Evolutionary conservation across 192 early-diverging fungal genomes (phyloP), one percentile per base, ranked within the genome.

Genomic region (Gigaspora rosea): DNA sequence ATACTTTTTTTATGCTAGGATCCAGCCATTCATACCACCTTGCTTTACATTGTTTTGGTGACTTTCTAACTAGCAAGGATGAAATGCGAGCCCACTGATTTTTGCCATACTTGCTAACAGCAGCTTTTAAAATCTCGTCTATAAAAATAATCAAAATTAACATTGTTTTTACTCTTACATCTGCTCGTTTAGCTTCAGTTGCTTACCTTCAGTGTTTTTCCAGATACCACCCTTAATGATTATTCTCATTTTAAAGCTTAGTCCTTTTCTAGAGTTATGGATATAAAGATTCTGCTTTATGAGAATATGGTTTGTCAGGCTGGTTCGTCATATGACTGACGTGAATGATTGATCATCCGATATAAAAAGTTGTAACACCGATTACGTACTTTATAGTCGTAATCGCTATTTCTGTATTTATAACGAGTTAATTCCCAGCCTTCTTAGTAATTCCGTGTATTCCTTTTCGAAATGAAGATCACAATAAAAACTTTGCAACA

Each of bases 11-110:
- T 85, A 99, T 99, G 69, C 94, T 94, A 7, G 97, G 96, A 85
- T 99, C 97, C 18, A 99, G 88, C 97, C 97, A 99, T 86, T 99
- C 97, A 80, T 90, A 96, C 97, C 97, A 99, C 77, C 97, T 86
- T 11, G 97, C 96, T 87, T 99, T 99, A 86, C 97, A 99, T 83
- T 99, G 96, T 84, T 97, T 99, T 50, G 96, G 95, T 22, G 95
- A 94, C 76, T 98, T 98, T 80, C 96, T 85, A 8, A 94, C 95
- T 32, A 99, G 86, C 41, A 99, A 87, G 8, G 96, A 98, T 63
- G 97, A 96, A 67, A 99, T 97, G 75, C 96, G 93, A 2, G 96
- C 93, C 97, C 97, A 99, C 79, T 98, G 97, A 83, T 97, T 99
- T 82, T 97, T 98, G 79, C 97, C 97, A 79, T 98, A 99, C 80